phyloP scores from a whole-genome alignment of 192 early-diverging fungal species.

The Rhizophagus sp. region DNA sequence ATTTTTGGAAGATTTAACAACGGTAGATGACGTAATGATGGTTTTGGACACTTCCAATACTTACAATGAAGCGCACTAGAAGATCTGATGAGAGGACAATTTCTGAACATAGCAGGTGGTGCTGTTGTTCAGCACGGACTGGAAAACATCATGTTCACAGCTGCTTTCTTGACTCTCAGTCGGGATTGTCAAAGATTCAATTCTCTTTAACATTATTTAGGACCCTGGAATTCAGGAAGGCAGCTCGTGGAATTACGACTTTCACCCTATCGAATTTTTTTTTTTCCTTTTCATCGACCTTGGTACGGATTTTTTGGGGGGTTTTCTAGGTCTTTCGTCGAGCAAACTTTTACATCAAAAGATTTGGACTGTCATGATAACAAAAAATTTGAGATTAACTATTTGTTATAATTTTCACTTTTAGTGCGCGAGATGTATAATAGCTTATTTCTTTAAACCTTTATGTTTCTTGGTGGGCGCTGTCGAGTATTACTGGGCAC shows the following conservation, averaged over 20 bases:
- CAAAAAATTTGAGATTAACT: background rate
- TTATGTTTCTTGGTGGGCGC: slow-evolving; percentile 14
- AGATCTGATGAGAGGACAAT: slow-evolving; percentile 1
- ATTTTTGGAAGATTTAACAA: slow-evolving; percentile 89
- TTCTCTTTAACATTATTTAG: slow-evolving; percentile 17
- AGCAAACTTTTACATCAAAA: background rate
- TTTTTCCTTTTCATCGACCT: background rate
- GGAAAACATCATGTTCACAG: slow-evolving; percentile 17
- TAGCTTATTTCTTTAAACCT: slow-evolving; percentile 4
- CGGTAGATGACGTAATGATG: slow-evolving; percentile 82
- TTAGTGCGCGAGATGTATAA: slow-evolving; percentile 20
- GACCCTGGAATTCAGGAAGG: slow-evolving; percentile 17
- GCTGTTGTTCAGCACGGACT: background rate
- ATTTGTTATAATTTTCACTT: background rate
- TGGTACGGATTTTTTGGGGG: background rate
- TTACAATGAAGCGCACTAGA: slow-evolving; percentile 41
- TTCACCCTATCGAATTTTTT: slow-evolving; percentile 5
- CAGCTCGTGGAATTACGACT: slow-evolving; percentile 6
- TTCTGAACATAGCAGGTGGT: slow-evolving; percentile 28
- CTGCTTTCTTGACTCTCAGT: slow-evolving; percentile 18
- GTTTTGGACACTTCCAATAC: slow-evolving; percentile 68
- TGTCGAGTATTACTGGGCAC: slow-evolving; percentile 4
- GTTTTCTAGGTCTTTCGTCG: background rate
- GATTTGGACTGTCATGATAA: background rate
- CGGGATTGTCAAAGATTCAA: slow-evolving; percentile 21